Evolutionary conservation across 768 basidiomycete genomes (phyloP).

Genomic region (Daedaleopsis sinensis): DNA sequence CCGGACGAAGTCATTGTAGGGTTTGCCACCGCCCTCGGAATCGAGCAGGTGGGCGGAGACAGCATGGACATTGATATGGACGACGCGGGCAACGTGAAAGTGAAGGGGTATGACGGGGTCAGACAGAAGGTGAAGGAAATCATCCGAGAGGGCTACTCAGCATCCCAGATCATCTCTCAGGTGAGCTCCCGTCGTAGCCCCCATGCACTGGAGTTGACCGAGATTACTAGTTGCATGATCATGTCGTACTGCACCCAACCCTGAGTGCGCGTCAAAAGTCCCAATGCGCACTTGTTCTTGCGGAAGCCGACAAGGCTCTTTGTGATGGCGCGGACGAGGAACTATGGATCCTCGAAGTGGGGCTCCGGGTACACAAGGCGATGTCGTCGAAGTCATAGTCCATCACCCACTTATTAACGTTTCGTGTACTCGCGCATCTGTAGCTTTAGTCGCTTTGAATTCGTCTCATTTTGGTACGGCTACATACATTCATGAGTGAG

Average conservation of each 20-base stretch:
- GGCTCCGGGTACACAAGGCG: conserved; percentile 73
- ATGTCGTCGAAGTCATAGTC: conserved; percentile 31
- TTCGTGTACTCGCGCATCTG: background rate
- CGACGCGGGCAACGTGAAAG: conserved; percentile 21
- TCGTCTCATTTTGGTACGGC: background rate
- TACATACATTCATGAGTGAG: background rate
- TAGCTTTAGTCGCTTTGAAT: background rate
- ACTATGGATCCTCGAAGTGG: conserved; percentile 90
- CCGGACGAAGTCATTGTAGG: conserved; percentile 71
- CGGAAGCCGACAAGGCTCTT: conserved; percentile 94
- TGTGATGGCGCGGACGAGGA: conserved; percentile 98
- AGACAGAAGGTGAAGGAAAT: conserved; percentile 73
- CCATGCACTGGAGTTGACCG: conserved; percentile 21
- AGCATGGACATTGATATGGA: conserved; percentile 58
- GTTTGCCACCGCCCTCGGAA: conserved; percentile 72
- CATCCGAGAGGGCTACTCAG: conserved; percentile 90
- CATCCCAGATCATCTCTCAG: conserved; percentile 86
- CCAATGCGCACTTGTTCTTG: conserved; percentile 78
- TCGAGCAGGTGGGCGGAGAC: conserved; percentile 53
- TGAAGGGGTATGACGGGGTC: conserved; percentile 59
- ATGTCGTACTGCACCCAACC: conserved; percentile 81
- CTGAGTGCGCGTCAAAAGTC: conserved; percentile 83
- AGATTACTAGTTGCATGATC: conserved; percentile 78
- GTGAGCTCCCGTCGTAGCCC: conserved; percentile 43
- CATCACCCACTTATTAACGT: background rate